Base-by-base conservation (phyloP, 176 grass and related monocot genomes). In the Eleusine indica region DNA sequence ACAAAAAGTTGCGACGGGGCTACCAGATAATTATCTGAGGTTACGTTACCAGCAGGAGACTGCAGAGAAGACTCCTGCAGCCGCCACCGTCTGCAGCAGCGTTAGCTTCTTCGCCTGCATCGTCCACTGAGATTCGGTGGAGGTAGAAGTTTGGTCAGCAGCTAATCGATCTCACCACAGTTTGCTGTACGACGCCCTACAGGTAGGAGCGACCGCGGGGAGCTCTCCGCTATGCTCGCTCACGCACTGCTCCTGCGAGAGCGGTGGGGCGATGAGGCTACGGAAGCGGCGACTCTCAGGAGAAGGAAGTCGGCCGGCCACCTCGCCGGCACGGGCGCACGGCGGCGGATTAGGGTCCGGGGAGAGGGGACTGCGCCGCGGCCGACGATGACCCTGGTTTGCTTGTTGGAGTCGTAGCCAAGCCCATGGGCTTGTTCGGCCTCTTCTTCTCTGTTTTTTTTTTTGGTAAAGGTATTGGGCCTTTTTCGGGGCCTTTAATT, bases 51-150 rank as follows among this genome's bases (percentile, higher is more conserved):
- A 99, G 88, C 82, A 99, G 78, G 96, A 96, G 60, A 99, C 81
- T 61, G 93, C 87, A 15, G 96, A 99, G 96, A 99, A 99, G 75
- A 99, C 93, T 21, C 96, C 96, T 6, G 91, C 88, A 15, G 89
- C 83, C 15, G 91, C 84, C 77, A 94, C 87, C n/a, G 96, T 86
- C 78, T 99, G 89, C 66, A 94, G 70, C 35, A 96, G 86, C 17
- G 87, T 99, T 17, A 99, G 77, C 86, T 94, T 96, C 89, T 92
- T 96, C 40, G 86, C 90, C 53, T 82, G 76, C 78, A 90, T 90
- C 84, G 32, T 35, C 12, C 13, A 29, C 82, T 35, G 30, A 21
- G 80, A 43, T 71, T 71, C 17, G 30, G 51, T 49, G 68, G 1
- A 1, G 17, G 13, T 9, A 57, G 38, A 47, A 13, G 38, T 68